These are phyloP conservation scores for Leccinum boreale DNA, from an alignment of 768 basidiomycete species.

Conservation along the genomic window DNA sequence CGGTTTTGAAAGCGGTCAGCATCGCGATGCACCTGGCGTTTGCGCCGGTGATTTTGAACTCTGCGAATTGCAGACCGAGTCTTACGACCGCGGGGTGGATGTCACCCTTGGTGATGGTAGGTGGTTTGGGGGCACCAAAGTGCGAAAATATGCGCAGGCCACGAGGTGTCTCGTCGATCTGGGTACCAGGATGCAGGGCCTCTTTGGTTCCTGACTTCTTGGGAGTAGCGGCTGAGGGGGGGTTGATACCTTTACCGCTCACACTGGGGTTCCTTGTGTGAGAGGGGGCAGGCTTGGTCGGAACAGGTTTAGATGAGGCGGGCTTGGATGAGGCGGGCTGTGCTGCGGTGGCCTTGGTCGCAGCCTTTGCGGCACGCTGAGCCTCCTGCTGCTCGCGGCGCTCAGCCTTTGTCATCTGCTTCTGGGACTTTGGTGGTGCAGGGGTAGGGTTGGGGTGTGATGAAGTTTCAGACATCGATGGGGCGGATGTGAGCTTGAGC, in stretches of 20 bases:
- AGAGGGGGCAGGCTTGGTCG: constrained; percentile 21
- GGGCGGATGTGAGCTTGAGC: constrained; percentile 15
- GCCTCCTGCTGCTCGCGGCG: constrained; percentile 75
- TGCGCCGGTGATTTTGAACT: constrained; percentile 90
- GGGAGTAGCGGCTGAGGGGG: constrained; percentile 15
- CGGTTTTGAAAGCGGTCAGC: constrained; percentile 87
- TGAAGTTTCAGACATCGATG: constrained; percentile 1
- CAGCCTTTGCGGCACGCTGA: constrained; percentile 75
- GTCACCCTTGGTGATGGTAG: constrained; percentile 62
- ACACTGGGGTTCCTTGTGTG: constrained; percentile 23
- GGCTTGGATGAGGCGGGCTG: constrained; percentile 23
- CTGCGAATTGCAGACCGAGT: constrained; percentile 85
- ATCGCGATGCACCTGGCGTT: constrained; percentile 96
- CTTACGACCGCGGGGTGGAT: constrained; percentile 88
- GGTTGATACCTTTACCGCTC: constrained; percentile 16
- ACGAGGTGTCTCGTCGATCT: constrained; percentile 39
- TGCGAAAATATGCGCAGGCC: constrained; percentile 84
- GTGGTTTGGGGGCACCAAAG: constrained; percentile 70
- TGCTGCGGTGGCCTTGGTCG: constrained; percentile 36
- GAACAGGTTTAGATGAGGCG: constrained; percentile 23
- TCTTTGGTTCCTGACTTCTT: constrained; percentile 31
- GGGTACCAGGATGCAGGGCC: constrained; percentile 26
- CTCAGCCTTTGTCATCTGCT: constrained; percentile 78
- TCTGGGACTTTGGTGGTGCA: constrained; percentile 45
- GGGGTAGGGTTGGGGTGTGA: constrained; percentile 7